Base-by-base conservation (phyloP, 2,329 filamentous ascomycete genomes). In the Diplodia scrobiculata region DNA sequence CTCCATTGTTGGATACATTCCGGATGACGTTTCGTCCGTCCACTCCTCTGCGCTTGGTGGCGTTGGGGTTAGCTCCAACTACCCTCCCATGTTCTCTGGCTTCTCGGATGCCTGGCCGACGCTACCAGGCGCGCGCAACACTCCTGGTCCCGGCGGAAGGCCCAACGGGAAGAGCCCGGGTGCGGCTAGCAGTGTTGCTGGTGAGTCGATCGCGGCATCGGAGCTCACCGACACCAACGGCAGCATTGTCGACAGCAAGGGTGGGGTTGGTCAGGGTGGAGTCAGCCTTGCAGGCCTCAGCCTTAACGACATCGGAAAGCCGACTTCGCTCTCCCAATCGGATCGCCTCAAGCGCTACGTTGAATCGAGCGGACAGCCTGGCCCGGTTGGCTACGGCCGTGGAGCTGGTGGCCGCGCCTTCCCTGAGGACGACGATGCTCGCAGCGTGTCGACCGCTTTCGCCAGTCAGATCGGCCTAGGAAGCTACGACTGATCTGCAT, bases 311-410 rank as follows among this genome's bases (percentile, higher is more conserved):
- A 82, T 85, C 75, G 84, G 86, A 86, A 86, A 92, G 84, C 82
- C 91, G 79, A 81, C 88, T 2, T 90, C 87, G 69, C 80, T 91
- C 59, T 95, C 86, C 71, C 92, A 96, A 74, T 92, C 89, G 63
- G 95, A 99, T 75, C 91, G 95, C 55, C 84, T 99, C 68, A 96
- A 95, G 80, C 90, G 95, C 71, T 98, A 97, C 73, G 91, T 97
- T 32, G 95, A 98, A 78, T 92, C 89, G 71, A 90, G 89, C 68
- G 88, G 89, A 10, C 90, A 91, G 59, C 74, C 73, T 36, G 69
- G 71, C 14, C 69, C 73, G 17, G 71, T 70, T 65, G 75, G 76
- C n/a, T 78, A 74, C 62, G 75, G 72, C n/a, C 73, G 80, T 81
- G 76, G 74, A 29, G 7, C 51, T 34, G 67, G 55, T 54, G 73